Conservation (phyloP, 495 filamentous ascomycete genomes). For the Xanthoparmelia taractica region DNA sequence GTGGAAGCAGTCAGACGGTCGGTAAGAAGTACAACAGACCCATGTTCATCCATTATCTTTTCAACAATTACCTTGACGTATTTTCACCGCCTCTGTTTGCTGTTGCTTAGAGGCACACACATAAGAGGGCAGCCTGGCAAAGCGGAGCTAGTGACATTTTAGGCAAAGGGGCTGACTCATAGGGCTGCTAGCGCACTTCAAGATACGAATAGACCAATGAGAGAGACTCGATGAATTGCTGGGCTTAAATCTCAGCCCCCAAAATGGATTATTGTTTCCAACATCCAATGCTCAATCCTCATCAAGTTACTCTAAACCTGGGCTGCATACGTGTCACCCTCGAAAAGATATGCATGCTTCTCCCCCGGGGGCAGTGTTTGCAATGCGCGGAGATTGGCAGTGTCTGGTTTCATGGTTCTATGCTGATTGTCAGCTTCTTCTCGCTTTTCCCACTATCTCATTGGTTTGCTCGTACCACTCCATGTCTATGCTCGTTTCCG, state of each 20-base stretch:
- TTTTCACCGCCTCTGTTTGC: no score
- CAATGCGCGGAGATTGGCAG: background rate
- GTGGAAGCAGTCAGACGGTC: background rate
- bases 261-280: no score
- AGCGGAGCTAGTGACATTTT: background rate
- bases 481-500: background rate
- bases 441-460: background rate
- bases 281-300: no score
- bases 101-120: no score
- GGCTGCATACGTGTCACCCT: no score
- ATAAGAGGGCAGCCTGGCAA: background rate
- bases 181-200: background rate
- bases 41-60: no score
- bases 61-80: no score
- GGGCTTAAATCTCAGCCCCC: no score
- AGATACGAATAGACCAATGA: background rate
- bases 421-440: background rate
- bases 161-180: background rate
- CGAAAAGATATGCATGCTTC: background rate
- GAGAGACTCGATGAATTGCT: no score
- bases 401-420: background rate
- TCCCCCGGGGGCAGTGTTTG: background rate
- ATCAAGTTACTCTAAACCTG: no score
- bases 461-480: constrained; percentile 8
- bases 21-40: background rate